A percentile compares a stretch with the other conserved stretches of the same genome.
Evolutionary conservation across 805 yeast species (phyloP).

Genomic region (Ogataea angusta): DNA sequence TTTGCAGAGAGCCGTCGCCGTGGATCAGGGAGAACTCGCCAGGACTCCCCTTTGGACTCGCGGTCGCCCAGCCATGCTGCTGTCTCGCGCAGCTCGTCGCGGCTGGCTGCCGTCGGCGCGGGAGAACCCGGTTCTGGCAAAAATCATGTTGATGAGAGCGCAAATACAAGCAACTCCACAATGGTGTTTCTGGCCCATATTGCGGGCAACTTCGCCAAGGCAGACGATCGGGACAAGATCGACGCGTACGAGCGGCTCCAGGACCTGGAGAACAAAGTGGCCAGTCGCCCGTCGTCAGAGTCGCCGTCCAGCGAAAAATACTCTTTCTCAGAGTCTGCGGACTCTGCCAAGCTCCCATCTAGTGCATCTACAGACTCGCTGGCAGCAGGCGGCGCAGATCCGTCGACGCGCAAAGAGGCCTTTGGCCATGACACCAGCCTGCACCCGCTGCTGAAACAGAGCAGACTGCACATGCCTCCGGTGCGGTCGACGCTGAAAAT

Average conservation of each 20-base stretch:
- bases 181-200: conserved; percentile 72
- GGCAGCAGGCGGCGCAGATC: not conserved
- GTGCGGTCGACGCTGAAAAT: conserved; percentile 39
- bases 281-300: not conserved
- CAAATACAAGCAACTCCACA: conserved; percentile 40
- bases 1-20: conserved; percentile 55
- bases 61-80: not conserved
- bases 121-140: too few species aligned
- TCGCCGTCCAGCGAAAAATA: not conserved
- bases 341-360: conserved; percentile 4
- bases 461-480: conserved; percentile 41
- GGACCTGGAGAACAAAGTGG: conserved; percentile 38
- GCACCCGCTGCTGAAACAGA: conserved; percentile 22
- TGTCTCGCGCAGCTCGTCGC: not conserved
- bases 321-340: not conserved
- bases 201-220: conserved; percentile 71
- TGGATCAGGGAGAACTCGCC: conserved; percentile 35
- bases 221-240: conserved; percentile 61
- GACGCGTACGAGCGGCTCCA: conserved; percentile 50
- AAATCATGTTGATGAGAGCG: too few species aligned
- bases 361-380: conserved; percentile 4
- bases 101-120: too few species aligned
- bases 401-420: conserved; percentile 18
- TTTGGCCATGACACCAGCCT: conserved; percentile 30
- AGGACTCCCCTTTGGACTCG: not conserved